Base-by-base conservation (phyloP, 352 stramenopile species). In the Blastocystis sp. region DNA sequence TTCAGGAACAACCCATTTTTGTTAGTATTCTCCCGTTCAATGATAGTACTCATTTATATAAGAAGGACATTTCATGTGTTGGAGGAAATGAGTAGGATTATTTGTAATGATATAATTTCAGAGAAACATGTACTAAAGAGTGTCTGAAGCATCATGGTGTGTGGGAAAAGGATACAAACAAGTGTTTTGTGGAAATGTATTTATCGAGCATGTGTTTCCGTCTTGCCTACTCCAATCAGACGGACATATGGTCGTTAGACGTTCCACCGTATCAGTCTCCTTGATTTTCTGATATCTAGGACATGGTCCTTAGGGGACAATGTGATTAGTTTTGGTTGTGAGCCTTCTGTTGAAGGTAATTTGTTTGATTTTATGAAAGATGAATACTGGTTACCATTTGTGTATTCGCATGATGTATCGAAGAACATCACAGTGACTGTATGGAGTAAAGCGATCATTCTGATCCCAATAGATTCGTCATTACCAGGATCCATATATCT, bases 401-500 rank as follows among this genome's bases (percentile, higher is more conserved):
- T 39, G 46, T 80, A 63, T 49, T 49, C 69, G 11, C 51, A 49
- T 49, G 37, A 24, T 32, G 14, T 24, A 7, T 11, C 69, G 14
- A 27, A 49, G 6, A 19, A 16, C 16, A 24, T 80, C 9, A 46
- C 42, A 24, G 6, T 80, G 14, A 39, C 43, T 39, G 24, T 35
- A 43, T 39, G 14, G 39, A 46, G 9, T 2, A 9, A 9, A 21
- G 24, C 16, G 14, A n/a, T 43, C 14, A 24, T 39, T 2, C 37
- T 32, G 16, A 39, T 19, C 27, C 14, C 7, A 29, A 19, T 43
- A 69, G 59, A 6, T 80, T 7, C 69, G 69, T 5, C 69, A 80
- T n/a, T 37, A 59, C 11, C 69, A 63, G n/a, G 69, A 80, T 63
- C 69, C 69, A 32, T 80, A 42, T 54, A 80, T 80, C 43, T 35